A percentile compares a stretch with the other conserved stretches of the same genome.
Evolutionary conservation across 2,329 filamentous ascomycete species (phyloP).

Genomic region (Xylaria sp.): DNA sequence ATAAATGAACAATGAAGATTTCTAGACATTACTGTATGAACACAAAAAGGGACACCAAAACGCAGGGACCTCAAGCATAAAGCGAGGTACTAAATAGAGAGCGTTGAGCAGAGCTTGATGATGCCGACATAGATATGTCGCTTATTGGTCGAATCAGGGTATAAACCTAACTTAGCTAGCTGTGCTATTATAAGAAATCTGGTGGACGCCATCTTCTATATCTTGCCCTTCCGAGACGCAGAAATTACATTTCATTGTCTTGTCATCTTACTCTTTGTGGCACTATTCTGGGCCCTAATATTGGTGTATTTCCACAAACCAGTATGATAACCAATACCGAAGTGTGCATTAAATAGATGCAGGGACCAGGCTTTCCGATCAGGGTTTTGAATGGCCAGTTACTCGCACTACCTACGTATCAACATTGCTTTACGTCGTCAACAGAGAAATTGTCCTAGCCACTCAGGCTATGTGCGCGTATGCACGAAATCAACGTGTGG

Average conservation of each 20-base stretch:
- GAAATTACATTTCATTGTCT: conserved; percentile 1
- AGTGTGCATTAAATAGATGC: neutral
- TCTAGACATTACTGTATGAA: conserved; percentile 37
- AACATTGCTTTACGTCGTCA: neutral
- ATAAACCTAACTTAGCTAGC: neutral
- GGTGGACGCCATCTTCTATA: conserved; percentile 4
- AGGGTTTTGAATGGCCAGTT: neutral
- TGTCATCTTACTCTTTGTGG: neutral
- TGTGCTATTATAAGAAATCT: neutral
- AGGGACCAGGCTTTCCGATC: neutral
- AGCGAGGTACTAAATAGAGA: neutral
- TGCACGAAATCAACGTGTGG: conserved; percentile 18
- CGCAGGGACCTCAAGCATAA: neutral
- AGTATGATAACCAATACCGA: neutral
- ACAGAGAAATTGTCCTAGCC: neutral
- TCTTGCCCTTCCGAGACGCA: neutral
- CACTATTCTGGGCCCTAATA: neutral
- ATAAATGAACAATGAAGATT: conserved; percentile 29
- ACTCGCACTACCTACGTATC: neutral
- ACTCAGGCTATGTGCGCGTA: neutral
- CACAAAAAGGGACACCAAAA: conserved; percentile 33
- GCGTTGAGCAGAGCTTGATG: neutral
- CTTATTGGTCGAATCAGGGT: neutral
- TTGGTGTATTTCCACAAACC: neutral
- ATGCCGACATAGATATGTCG: neutral